A percentile compares a stretch with the other conserved stretches of the same genome.
Conservation (phyloP, 176 grass and related monocot genomes). For the Guadua angustifolia region DNA sequence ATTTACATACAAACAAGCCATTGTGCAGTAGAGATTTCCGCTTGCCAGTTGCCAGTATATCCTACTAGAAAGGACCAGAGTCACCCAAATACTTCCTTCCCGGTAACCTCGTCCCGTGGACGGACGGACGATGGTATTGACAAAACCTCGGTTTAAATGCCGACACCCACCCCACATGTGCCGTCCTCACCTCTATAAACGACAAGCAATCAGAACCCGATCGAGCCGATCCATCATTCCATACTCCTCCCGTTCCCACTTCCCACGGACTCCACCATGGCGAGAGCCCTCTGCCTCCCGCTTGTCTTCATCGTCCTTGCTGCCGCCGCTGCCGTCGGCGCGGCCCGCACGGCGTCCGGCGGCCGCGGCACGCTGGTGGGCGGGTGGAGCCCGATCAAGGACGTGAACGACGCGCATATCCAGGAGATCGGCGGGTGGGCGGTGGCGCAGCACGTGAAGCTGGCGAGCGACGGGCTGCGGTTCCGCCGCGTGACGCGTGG, state of each 20-base stretch:
- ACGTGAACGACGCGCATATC: slow-evolving; percentile 27
- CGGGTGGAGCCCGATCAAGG: slow-evolving; percentile 38
- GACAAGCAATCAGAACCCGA: neutral
- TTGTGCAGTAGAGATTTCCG: too few species aligned
- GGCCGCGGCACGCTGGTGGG: neutral
- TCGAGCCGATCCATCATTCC: neutral
- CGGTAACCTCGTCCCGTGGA: neutral
- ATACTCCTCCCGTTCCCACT: neutral
- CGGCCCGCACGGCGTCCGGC: neutral
- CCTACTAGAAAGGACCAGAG: neutral
- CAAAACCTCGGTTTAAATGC: neutral
- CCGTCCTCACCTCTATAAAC: neutral
- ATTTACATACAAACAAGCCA: too few species aligned
- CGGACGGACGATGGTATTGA: neutral
- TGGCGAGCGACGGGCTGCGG: slow-evolving; percentile 7
- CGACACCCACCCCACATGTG: neutral
- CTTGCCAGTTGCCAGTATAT: too few species aligned
- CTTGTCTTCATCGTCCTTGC: neutral
- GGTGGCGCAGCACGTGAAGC: slow-evolving; percentile 8
- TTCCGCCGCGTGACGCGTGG: slow-evolving; percentile 41
- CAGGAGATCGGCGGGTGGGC: slow-evolving; percentile 54
- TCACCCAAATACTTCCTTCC: neutral
- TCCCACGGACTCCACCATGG: neutral
- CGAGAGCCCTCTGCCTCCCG: neutral
- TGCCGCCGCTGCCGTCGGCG: neutral